phyloP scores from a whole-genome alignment of 179 eudicot genomes.

The Amaranthus tricolor region DNA sequence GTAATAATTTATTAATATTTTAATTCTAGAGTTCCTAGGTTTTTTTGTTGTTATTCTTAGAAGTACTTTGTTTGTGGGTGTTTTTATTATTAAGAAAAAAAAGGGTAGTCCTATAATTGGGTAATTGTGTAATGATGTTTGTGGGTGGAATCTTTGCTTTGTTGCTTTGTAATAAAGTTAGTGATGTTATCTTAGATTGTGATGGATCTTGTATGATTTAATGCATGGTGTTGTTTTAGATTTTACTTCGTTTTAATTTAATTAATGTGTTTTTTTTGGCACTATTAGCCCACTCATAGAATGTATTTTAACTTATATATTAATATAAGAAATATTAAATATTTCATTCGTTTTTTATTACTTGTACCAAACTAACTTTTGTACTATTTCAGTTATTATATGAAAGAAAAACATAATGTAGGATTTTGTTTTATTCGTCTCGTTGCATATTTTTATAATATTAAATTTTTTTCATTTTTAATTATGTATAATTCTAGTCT shows the following conservation, averaged over 20 bases:
- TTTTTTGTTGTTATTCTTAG: neutral
- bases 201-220: neutral
- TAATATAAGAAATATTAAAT: too few species aligned
- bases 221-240: too few species aligned
- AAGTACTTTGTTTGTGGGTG: neutral
- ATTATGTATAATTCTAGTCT: too few species aligned
- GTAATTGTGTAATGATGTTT: constrained; percentile 9
- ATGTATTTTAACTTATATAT: neutral
- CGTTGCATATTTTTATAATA: too few species aligned
- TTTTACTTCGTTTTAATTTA: too few species aligned
- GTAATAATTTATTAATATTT: neutral
- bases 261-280: neutral
- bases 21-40: neutral
- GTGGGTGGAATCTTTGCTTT: constrained; percentile 9
- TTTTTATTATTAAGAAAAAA: neutral
- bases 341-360: too few species aligned
- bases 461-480: too few species aligned
- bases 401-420: too few species aligned
- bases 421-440: too few species aligned
- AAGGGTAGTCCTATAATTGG: neutral
- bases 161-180: constrained; percentile 1
- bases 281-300: neutral
- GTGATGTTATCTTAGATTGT: neutral
- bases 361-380: too few species aligned
- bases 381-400: too few species aligned